These are phyloP conservation scores for Ramichloridium luteum DNA, from an alignment of 2,329 filamentous ascomycete species.

Conservation along the genomic window DNA sequence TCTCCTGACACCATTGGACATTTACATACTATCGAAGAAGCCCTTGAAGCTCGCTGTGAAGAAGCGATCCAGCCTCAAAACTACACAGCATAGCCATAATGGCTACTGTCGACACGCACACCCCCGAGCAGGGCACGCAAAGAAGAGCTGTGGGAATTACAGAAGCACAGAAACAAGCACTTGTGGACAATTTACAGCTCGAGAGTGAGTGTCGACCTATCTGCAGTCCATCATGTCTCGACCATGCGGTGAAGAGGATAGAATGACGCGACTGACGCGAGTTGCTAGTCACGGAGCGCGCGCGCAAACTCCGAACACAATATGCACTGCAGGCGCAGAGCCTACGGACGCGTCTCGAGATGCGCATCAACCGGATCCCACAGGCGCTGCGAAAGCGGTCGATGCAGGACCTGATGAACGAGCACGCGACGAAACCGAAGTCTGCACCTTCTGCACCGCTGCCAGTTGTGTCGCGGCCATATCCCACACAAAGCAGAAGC, in stretches of 20 bases:
- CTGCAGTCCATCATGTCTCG: too few relatives aligned
- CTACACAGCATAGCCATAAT: too few relatives aligned
- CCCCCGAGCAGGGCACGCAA: neutral
- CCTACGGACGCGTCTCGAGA: conserved; percentile 73
- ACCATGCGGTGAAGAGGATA: too few relatives aligned
- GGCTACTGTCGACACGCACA: neutral
- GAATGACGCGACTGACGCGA: conserved; percentile 12
- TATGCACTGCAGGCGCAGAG: conserved; percentile 81
- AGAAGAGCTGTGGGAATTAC: conserved; percentile 19
- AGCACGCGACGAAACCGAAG: conserved; percentile 28
- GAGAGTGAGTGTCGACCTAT: conserved; percentile 51
- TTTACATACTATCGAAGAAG: too few relatives aligned
- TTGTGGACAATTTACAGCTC: conserved; percentile 80
- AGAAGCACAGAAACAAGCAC: conserved; percentile 61
- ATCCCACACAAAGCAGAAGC: conserved; percentile 6
- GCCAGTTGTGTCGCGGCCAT: conserved; percentile 8
- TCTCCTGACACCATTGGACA: too few relatives aligned
- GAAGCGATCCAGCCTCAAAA: too few relatives aligned
- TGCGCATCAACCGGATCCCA: conserved; percentile 87
- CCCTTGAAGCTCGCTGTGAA: too few relatives aligned
- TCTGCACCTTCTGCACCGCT: conserved; percentile 15
- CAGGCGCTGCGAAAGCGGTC: conserved; percentile 62
- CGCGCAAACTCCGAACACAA: conserved; percentile 75
- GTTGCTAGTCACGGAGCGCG: conserved; percentile 67
- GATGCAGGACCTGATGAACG: conserved; percentile 65